Evolutionary conservation across 2,329 filamentous ascomycete species (phyloP), one percentile per base, ranked within the genome.

Genomic region (Sporothrix brunneoviolacea): DNA sequence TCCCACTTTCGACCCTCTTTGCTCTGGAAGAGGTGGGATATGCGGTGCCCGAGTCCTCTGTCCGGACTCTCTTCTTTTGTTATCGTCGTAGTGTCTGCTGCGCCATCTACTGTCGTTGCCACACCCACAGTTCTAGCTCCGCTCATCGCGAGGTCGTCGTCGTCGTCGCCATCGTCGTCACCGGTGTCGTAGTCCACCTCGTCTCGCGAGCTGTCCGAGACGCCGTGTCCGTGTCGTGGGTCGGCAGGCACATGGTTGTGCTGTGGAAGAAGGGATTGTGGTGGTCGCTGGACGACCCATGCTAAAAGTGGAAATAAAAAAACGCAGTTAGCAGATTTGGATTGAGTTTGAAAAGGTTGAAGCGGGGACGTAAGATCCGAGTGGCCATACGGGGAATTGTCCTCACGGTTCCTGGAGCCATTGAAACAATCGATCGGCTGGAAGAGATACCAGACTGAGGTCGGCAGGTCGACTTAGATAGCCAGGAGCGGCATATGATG

Each of bases 1-100:
- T 82, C 79, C 77, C 78, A 82, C 62, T 64, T 71, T 49, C 69
- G 62, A 27, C 66, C 72, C 39, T 76, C 70, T 57, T 76, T 72
- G 55, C 63, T 65, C 49, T 58, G 67, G 46, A 79, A 68, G 19
- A 79, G 64, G 47, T 69, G 68, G 46, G 73, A 71, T 18, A 79
- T 63, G 3, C 53, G 56, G 9, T 41, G 37, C 9, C 40, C 32
- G 12, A 54, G 22, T 10, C 44, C 19, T 3, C 16, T 28, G 37
- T 37, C 44, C 8, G 24, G 22, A 18, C 32, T 40, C 28, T 46
- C 41, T 10, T 44, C 30, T n/a, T 19, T 41, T 27, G 24, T 37
- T 13, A 32, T 37, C 4, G 15, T 28, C 32, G 36, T 18, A 10
- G 36, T 39, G 19, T 41, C 37, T 16, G 27, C 16, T 19, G 38